These are phyloP conservation scores for Parachlorella kessleri DNA, from an alignment of 139 green algal species.

Conservation along the genomic window DNA sequence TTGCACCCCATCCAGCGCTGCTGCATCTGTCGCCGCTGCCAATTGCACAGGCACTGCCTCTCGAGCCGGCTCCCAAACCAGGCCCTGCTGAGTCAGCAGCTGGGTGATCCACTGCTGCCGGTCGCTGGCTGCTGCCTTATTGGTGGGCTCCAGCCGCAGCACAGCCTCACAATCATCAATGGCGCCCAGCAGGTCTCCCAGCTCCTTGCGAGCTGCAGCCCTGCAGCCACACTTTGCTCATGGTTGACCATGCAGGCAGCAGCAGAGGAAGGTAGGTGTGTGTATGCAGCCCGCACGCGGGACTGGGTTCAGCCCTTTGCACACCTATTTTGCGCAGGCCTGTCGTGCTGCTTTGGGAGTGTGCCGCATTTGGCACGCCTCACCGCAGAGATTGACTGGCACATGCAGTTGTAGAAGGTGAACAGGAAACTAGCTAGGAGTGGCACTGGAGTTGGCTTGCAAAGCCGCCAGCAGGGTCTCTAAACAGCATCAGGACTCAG, in stretches of 20 bases:
- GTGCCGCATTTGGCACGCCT: no score
- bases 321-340: no score
- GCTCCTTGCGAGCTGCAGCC: conserved; percentile 49
- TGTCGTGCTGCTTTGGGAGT: no score
- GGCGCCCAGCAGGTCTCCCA: conserved; percentile 51
- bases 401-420: no score
- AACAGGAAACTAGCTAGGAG: no score
- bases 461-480: no score
- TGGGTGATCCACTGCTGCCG: conserved; percentile 15
- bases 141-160: conserved; percentile 67
- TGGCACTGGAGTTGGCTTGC: no score
- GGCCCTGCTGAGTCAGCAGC: conserved; percentile 1
- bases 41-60: neutral
- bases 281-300: neutral
- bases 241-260: neutral
- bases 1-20: no score
- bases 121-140: conserved; percentile 49
- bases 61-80: conserved; percentile 26
- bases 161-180: conserved; percentile 69
- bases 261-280: neutral
- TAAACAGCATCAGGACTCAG: no score
- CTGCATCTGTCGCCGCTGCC: neutral
- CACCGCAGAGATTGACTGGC: no score
- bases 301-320: no score
- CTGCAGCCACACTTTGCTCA: conserved; percentile 28